Percentiles rank a stretch among this genome's conserved stretches.
These are phyloP conservation scores for Wallacemonas sp. DNA, from an alignment of 208 protist genomes.

Conservation along the genomic window DNA sequence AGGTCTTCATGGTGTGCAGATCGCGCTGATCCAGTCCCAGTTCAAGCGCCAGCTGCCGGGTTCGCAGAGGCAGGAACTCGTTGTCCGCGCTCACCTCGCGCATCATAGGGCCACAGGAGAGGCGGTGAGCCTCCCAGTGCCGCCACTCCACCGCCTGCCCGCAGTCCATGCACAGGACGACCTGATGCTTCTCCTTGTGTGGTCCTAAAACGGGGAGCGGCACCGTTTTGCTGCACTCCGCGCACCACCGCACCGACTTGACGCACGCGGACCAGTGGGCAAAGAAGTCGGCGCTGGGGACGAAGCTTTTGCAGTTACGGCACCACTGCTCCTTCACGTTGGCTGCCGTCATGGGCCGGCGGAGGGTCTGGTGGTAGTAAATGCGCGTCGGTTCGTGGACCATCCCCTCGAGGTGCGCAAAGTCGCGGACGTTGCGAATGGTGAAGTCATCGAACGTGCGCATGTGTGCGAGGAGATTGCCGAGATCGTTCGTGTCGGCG, in stretches of 20 bases:
- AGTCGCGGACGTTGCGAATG: conserved; percentile 65
- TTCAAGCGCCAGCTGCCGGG: conserved; percentile 82
- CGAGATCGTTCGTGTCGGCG: conserved; percentile 88
- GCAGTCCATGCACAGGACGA: conserved; percentile 90
- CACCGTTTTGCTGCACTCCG: conserved; percentile 75
- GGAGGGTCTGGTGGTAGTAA: conserved; percentile 74
- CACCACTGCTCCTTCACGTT: conserved; percentile 78
- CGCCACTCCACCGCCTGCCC: conserved; percentile 86
- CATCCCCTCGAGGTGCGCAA: conserved; percentile 75
- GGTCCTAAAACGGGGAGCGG: conserved; percentile 76
- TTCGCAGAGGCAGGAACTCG: conserved; percentile 83
- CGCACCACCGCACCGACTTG: conserved; percentile 80
- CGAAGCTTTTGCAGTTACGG: conserved; percentile 88
- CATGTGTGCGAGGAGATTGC: conserved; percentile 83
- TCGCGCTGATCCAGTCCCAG: conserved; percentile 87
- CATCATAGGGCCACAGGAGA: conserved; percentile 86
- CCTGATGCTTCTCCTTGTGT: conserved; percentile 88
- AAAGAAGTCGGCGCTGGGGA: conserved; percentile 61
- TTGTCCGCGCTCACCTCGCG: conserved; percentile 87
- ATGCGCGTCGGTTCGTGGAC: conserved; percentile 91
- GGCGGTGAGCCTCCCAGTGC: conserved; percentile 84
- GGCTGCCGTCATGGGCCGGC: conserved; percentile 30
- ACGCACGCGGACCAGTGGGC: conserved; percentile 80
- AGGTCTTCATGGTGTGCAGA: conserved; percentile 75
- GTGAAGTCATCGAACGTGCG: conserved; percentile 80